phyloP scores from a whole-genome alignment of 108 stramenopile genomes.

The Aurantiochytrium sp. region DNA sequence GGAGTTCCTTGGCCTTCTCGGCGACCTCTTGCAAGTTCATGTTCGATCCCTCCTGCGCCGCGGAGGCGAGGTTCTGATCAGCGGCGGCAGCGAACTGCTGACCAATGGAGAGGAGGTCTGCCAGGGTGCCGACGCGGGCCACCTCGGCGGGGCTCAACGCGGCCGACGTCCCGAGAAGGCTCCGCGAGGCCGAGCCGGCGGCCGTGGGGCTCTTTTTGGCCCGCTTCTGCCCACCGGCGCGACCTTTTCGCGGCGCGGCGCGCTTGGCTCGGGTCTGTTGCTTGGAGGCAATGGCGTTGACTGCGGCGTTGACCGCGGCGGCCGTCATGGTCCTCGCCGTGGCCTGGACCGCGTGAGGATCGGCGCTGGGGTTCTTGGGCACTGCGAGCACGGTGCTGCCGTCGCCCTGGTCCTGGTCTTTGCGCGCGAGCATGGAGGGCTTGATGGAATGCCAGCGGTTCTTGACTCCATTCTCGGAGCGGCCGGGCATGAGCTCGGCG shows the following conservation, averaged over 20 bases:
- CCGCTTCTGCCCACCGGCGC: background rate
- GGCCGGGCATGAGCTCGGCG: conserved; percentile 72
- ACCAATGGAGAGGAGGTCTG: conserved; percentile 14
- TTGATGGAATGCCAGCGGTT: conserved; percentile 30
- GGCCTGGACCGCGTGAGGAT: background rate
- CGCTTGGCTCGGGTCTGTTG: background rate
- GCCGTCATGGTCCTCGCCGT: background rate
- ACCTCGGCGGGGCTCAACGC: background rate
- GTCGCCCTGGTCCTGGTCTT: background rate
- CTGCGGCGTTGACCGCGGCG: conserved; percentile 1
- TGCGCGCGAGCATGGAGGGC: background rate
- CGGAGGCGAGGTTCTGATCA: background rate
- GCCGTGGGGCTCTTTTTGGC: background rate
- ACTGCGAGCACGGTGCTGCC: background rate
- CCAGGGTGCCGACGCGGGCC: background rate
- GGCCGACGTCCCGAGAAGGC: too few relatives aligned
- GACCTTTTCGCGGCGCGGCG: background rate
- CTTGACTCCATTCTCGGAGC: conserved; percentile 29
- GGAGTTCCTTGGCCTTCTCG: background rate
- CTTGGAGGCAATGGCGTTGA: background rate
- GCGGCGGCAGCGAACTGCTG: background rate
- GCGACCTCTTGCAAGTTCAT: conserved; percentile 4
- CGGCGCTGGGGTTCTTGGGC: background rate
- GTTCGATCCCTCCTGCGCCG: background rate
- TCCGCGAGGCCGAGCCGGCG: too few relatives aligned